Conservation (phyloP, 2,329 filamentous ascomycete species). For the Esteya vermicola region DNA sequence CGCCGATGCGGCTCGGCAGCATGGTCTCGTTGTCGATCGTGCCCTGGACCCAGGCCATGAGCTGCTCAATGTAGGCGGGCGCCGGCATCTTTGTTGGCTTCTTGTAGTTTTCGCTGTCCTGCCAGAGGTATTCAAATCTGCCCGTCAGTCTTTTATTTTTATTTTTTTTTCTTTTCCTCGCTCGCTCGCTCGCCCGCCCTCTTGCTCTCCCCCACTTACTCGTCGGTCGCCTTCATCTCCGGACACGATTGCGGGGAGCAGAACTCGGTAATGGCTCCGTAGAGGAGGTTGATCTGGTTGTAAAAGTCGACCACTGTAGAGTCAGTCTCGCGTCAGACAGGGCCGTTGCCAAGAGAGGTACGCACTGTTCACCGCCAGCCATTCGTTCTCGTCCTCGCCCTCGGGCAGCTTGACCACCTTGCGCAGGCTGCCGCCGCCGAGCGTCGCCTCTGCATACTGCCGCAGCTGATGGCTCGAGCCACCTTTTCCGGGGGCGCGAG, state of each 20-base stretch:
- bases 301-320: conserved; percentile 94
- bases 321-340: conserved; percentile 14
- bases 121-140: conserved; percentile 98
- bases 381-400: conserved; percentile 94
- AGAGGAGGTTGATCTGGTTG: conserved; percentile 98
- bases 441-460: conserved; percentile 94
- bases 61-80: conserved; percentile 91
- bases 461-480: conserved; percentile 83
- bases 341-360: background rate
- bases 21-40: conserved; percentile 92
- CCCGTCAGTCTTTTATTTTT: no score
- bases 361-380: conserved; percentile 92
- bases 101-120: conserved; percentile 88
- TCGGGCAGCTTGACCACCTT: conserved; percentile 96
- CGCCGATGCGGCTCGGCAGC: conserved; percentile 88
- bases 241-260: conserved; percentile 95
- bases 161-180: no score
- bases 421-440: conserved; percentile 84
- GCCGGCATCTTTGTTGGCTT: conserved; percentile 96
- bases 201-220: no score
- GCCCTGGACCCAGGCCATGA: conserved; percentile 92
- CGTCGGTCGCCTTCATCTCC: conserved; percentile 99
- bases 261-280: conserved; percentile 97
- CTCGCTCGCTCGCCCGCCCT: no score
- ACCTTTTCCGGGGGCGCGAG: conserved; percentile 70